These are phyloP conservation scores for Macrophomina pseudophaseolina DNA, from an alignment of 2,329 filamentous ascomycete species.

Conservation along the genomic window DNA sequence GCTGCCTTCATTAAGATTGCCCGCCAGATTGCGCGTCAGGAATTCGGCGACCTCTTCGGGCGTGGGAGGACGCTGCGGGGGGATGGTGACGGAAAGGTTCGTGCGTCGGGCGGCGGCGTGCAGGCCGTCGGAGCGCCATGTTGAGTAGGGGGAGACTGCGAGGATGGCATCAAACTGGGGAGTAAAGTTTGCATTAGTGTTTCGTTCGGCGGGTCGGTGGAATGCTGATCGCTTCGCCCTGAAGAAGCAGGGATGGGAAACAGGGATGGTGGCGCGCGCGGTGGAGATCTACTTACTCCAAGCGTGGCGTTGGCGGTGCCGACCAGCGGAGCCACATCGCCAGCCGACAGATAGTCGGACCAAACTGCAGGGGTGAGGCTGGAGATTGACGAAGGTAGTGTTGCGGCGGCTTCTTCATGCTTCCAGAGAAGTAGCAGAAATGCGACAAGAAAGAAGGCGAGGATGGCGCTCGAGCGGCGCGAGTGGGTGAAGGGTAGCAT, in stretches of 20 bases:
- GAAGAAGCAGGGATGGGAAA: background rate
- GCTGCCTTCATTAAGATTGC: slow-evolving; percentile 13
- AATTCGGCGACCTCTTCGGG: slow-evolving; percentile 5
- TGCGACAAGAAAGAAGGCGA: slow-evolving; percentile 19
- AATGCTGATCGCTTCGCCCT: background rate
- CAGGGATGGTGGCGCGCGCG: background rate
- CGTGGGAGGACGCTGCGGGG: slow-evolving; percentile 13
- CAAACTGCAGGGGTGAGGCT: slow-evolving; percentile 8
- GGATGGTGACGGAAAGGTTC: slow-evolving; percentile 25
- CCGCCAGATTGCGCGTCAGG: background rate
- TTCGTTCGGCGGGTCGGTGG: background rate
- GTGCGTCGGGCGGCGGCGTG: slow-evolving; percentile 26
- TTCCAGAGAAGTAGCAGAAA: slow-evolving; percentile 19
- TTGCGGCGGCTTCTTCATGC: slow-evolving; percentile 5
- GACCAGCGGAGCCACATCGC: slow-evolving; percentile 1
- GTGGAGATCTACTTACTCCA: slow-evolving; percentile 16
- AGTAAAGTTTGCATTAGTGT: background rate
- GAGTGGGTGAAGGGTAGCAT: slow-evolving; percentile 25
- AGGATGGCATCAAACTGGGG: slow-evolving; percentile 28
- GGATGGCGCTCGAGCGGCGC: slow-evolving; percentile 22
- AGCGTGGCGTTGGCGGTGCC: slow-evolving; percentile 27
- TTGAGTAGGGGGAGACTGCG: slow-evolving; percentile 18
- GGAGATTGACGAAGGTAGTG: slow-evolving; percentile 6
- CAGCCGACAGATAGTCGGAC: slow-evolving; percentile 8
- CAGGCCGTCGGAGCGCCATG: slow-evolving; percentile 28